Evolutionary conservation across 768 basidiomycete genomes (phyloP).

Genomic region (Pleurotus eryngii): DNA sequence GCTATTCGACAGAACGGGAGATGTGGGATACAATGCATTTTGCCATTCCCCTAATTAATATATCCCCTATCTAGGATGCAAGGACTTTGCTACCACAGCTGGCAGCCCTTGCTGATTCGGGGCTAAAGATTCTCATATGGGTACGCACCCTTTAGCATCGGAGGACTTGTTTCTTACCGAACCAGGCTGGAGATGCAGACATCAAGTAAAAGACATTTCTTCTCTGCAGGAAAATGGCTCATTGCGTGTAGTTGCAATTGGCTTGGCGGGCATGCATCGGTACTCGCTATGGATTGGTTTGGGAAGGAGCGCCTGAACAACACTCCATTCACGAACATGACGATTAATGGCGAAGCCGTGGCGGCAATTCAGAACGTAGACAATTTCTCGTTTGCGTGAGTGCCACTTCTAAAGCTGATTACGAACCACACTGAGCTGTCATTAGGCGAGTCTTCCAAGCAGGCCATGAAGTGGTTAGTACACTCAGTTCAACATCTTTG

Average conservation of each 20-base stretch:
- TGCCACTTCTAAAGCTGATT: constrained; percentile 7
- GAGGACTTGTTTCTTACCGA: constrained; percentile 19
- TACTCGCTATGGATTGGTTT: constrained; percentile 43
- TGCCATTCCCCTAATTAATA: neutral
- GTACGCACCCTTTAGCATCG: neutral
- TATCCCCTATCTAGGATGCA: constrained; percentile 38
- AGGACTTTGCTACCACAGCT: constrained; percentile 50
- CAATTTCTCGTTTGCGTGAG: constrained; percentile 67
- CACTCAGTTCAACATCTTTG: constrained; percentile 1
- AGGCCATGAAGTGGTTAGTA: constrained; percentile 62
- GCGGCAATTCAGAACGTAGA: constrained; percentile 63
- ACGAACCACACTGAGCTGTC: neutral
- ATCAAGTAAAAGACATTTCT: constrained; percentile 36
- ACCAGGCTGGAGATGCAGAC: constrained; percentile 45
- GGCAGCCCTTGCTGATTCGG: constrained; percentile 40
- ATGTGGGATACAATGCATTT: constrained; percentile 32
- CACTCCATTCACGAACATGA: constrained; percentile 49
- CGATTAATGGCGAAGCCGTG: constrained; percentile 46
- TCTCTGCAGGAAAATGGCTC: too few species aligned
- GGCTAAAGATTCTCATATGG: constrained; percentile 44
- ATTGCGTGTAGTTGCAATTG: constrained; percentile 38
- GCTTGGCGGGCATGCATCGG: constrained; percentile 41
- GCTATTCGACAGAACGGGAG: constrained; percentile 50
- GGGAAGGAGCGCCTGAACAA: constrained; percentile 36
- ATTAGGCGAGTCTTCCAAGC: constrained; percentile 50